A percentile compares a stretch with the other conserved stretches of the same genome.
Conservation (phyloP, 2,329 filamentous ascomycete species). For the Elsinoe australis region DNA sequence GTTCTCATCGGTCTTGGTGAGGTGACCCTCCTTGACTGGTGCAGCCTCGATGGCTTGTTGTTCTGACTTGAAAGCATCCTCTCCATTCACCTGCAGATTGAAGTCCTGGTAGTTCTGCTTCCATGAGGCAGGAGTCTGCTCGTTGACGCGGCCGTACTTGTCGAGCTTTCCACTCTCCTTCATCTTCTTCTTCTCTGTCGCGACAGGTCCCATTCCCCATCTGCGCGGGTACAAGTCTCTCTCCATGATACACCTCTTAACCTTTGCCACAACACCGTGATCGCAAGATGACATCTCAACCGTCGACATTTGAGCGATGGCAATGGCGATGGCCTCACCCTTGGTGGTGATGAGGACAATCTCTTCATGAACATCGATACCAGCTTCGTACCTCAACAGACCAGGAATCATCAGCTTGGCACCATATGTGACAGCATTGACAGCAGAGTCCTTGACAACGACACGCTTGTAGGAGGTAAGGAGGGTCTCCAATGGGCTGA, state of each 20-base stretch:
- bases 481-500: conserved; percentile 85
- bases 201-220: conserved; percentile 92
- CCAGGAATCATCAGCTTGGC: conserved; percentile 98
- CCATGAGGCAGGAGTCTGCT: conserved; percentile 90
- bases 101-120: conserved; percentile 88
- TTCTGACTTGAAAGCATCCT: conserved; percentile 25
- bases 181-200: conserved; percentile 98
- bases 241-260: conserved; percentile 99
- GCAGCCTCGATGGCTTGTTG: conserved; percentile 29
- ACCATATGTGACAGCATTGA: conserved; percentile 97
- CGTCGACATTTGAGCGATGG: conserved; percentile 95
- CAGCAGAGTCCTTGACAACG: conserved; percentile 92
- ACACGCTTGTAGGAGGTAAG: conserved; percentile 91
- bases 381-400: conserved; percentile 82
- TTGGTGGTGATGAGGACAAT: conserved; percentile 98
- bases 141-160: conserved; percentile 91
- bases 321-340: conserved; percentile 94
- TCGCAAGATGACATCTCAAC: conserved; percentile 96
- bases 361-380: conserved; percentile 91
- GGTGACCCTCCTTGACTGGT: conserved; percentile 31
- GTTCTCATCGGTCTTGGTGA: conserved; percentile 32
- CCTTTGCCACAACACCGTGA: conserved; percentile 95
- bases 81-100: conserved; percentile 43
- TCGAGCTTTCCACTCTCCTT: conserved; percentile 97
- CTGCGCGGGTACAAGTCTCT: conserved; percentile 91